Percentiles rank a stretch among this genome's conserved stretches.
Conservation (phyloP, 2,329 filamentous ascomycete species). For the Emericellopsis cladophorae region DNA sequence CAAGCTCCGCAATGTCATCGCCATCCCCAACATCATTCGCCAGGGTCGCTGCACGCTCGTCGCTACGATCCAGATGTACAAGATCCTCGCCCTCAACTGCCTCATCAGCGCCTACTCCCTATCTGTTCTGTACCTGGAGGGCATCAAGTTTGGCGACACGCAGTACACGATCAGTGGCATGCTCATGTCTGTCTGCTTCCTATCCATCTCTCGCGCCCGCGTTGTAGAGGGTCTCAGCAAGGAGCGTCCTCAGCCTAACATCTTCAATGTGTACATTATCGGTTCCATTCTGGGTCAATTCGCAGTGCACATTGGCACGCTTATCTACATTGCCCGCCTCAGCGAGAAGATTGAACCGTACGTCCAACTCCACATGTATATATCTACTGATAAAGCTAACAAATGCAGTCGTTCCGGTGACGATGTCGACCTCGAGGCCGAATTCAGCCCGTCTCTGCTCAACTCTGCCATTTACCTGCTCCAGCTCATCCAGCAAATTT, state of each 20-base stretch:
- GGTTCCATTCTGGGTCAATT: conserved; percentile 96
- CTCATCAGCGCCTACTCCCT: conserved; percentile 95
- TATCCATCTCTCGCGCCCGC: conserved; percentile 95
- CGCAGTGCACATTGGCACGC: conserved; percentile 82
- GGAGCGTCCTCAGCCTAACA: conserved; percentile 94
- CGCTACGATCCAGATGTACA: conserved; percentile 99
- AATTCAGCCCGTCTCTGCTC: conserved; percentile 84
- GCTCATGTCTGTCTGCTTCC: conserved; percentile 99
- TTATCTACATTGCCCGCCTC: conserved; percentile 87
- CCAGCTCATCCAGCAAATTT: conserved; percentile 97
- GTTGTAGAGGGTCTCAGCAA: conserved; percentile 92
- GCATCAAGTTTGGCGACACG: conserved; percentile 97
- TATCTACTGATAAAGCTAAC: conserved; percentile 11
- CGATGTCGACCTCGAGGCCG: conserved; percentile 80
- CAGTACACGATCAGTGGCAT: conserved; percentile 98
- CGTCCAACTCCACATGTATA: conserved; percentile 22
- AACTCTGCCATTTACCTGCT: conserved; percentile 96
- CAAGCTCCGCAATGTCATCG: conserved; percentile 92
- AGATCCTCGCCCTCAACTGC: conserved; percentile 95
- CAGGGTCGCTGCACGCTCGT: conserved; percentile 96
- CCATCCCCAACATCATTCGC: conserved; percentile 95
- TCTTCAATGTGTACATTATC: conserved; percentile 98
- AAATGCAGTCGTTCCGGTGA: conserved; percentile 28
- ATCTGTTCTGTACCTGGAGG: conserved; percentile 90
- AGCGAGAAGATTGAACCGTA: conserved; percentile 80